Evolutionary conservation across 108 stramenopile genomes (phyloP), one percentile per base, ranked within the genome.

Genomic region (Cyclotella sp.): DNA sequence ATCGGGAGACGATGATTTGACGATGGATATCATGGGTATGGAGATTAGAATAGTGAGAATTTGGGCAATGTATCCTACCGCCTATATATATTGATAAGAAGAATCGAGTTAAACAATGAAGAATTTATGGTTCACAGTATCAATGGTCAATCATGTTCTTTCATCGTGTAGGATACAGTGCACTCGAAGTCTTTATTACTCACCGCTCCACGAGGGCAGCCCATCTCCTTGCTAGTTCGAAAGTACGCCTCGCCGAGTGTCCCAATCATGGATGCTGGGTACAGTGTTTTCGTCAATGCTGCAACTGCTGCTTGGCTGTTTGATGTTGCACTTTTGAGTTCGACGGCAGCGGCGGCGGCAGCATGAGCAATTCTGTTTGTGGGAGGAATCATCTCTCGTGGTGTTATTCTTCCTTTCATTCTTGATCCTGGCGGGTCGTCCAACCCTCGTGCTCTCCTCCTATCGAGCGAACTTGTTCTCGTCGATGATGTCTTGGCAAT

Each of bases 161-260:
- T n/a, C n/a, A n/a, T n/a, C n/a, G n/a, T n/a, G 9, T n/a, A n/a
- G 6, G 9, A 49, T 3, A 49, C 47, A 49, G 9, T 7, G 9
- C n/a, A n/a, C 47, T n/a, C n/a, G n/a, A n/a, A 49, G 3, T 49
- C 47, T 3, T 16, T 39, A 39, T 18, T 18, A 76, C 75, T 67
- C 51, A 72, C 77, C 21, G 63, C 70, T 22, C 77, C 77, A 45
- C 77, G 77, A 19, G 77, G 77, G 34, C 77, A 72, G 41, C 41
- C 77, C 70, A 78, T 78, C 63, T 78, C 77, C 24, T 72, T 73
- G 12, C 24, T 45, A 22, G 66, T 75, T 12, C 40, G 66, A 60
- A 75, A 69, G 21, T 53, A 75, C 16, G 63, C 52, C 49, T 75
- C 68, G 14, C 68, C 65, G 18, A 75, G 19, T 26, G 68, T 75